phyloP scores from a whole-genome alignment of 1,139 yeast genomes.

The Neolecta irregularis region DNA sequence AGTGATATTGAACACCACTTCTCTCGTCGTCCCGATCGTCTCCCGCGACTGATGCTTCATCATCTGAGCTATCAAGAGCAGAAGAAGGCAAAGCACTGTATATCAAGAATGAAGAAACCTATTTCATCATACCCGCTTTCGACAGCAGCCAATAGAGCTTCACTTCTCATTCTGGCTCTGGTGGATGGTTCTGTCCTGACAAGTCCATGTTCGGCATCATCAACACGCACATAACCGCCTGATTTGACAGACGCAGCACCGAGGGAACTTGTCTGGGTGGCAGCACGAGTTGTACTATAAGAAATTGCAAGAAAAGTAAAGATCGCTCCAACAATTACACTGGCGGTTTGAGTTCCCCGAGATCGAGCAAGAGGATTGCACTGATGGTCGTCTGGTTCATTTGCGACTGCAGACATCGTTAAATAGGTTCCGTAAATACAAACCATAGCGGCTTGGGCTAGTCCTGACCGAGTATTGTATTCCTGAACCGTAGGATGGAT shows the following conservation, averaged over 20 bases:
- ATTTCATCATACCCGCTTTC: constrained; percentile 45
- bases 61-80: constrained; percentile 47
- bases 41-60: constrained; percentile 22
- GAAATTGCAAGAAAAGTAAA: constrained; percentile 93
- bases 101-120: neutral
- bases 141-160: constrained; percentile 84
- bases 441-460: constrained; percentile 95
- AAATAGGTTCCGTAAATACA: constrained; percentile 84
- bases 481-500: constrained; percentile 78
- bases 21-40: constrained; percentile 40
- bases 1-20: constrained; percentile 14
- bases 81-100: constrained; percentile 62
- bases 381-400: constrained; percentile 84
- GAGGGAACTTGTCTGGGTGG: constrained; percentile 35
- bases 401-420: constrained; percentile 83
- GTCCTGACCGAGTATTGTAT: constrained; percentile 84
- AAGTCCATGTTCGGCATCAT: constrained; percentile 23
- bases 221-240: constrained; percentile 14
- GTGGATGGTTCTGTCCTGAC: constrained; percentile 41
- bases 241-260: neutral
- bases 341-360: constrained; percentile 75
- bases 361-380: constrained; percentile 86
- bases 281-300: constrained; percentile 93
- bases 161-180: constrained; percentile 64
- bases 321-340: constrained; percentile 77